phyloP scores from a whole-genome alignment of 2,329 filamentous ascomycete species.

The Orbilia blumenaviensis region DNA sequence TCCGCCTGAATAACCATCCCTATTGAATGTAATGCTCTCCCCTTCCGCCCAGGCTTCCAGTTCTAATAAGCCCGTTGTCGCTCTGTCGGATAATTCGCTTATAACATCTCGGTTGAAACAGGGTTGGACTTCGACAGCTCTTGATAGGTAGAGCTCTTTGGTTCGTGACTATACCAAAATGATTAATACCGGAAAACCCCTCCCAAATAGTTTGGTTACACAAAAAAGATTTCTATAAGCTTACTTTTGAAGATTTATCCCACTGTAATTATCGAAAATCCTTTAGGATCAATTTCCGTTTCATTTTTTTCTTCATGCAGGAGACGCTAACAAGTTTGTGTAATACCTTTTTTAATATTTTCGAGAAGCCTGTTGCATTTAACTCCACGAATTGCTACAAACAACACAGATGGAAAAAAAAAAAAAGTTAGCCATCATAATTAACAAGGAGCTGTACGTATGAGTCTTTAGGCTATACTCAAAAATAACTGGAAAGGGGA shows the following conservation, averaged over 20 bases:
- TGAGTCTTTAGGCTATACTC: conserved; percentile 5
- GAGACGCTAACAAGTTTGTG: conserved; percentile 21
- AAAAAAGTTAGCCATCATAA: not conserved
- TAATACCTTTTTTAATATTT: conserved; percentile 91
- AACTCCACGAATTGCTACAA: conserved; percentile 92
- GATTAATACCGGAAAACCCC: conserved; percentile 43
- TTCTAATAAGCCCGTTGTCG: conserved; percentile 93
- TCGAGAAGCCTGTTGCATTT: conserved; percentile 96
- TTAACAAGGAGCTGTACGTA: not conserved
- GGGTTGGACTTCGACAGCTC: conserved; percentile 95
- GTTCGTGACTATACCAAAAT: conserved; percentile 75
- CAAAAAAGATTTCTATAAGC: conserved; percentile 6
- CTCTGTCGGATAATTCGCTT: conserved; percentile 94
- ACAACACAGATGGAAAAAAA: conserved; percentile 25
- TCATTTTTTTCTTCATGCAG: conserved; percentile 4
- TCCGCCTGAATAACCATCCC: conserved; percentile 62
- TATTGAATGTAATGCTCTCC: conserved; percentile 85
- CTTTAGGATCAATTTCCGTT: conserved; percentile 38
- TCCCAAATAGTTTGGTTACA: conserved; percentile 38
- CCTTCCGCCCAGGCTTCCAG: conserved; percentile 97
- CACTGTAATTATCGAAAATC: conserved; percentile 67
- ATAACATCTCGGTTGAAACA: conserved; percentile 98
- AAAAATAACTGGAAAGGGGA: not conserved
- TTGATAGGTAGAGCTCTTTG: conserved; percentile 94
- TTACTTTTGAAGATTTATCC: conserved; percentile 96